Evolutionary conservation across 2,329 filamentous ascomycete species (phyloP).

Genomic region (Hypoxylon sp.): DNA sequence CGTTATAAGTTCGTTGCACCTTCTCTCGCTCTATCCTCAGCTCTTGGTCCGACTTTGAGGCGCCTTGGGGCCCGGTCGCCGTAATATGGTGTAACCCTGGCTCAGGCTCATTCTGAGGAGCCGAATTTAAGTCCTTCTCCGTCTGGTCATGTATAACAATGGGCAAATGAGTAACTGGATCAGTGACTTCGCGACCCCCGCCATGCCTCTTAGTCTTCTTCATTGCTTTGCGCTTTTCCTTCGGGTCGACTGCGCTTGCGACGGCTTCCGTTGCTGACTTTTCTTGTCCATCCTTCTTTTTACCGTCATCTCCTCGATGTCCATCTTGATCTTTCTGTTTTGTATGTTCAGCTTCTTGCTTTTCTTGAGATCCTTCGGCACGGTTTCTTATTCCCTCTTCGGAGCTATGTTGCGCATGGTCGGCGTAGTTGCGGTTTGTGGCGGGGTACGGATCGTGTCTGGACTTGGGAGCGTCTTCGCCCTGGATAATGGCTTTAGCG

Average conservation of each 20-base stretch:
- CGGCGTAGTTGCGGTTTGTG: constrained; percentile 54
- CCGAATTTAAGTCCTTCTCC: constrained; percentile 68
- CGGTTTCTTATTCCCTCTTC: constrained; percentile 36
- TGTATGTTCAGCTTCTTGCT: constrained; percentile 31
- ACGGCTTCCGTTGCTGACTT: constrained; percentile 57
- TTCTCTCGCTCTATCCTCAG: constrained; percentile 56
- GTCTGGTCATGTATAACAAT: constrained; percentile 79
- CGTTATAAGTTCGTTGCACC: constrained; percentile 59
- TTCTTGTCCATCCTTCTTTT: constrained; percentile 43
- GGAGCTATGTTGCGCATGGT: constrained; percentile 35
- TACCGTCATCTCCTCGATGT: constrained; percentile 16
- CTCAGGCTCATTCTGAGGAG: constrained; percentile 56
- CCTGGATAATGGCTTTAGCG: constrained; percentile 57
- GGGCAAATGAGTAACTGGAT: constrained; percentile 80
- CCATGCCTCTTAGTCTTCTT: constrained; percentile 62
- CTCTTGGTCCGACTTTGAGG: constrained; percentile 59
- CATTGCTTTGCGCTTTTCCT: constrained; percentile 64
- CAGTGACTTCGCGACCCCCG: constrained; percentile 75
- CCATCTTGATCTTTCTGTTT: constrained; percentile 12
- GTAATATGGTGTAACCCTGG: constrained; percentile 58
- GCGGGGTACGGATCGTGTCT: constrained; percentile 57
- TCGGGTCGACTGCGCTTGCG: constrained; percentile 60
- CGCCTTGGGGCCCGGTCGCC: constrained; percentile 57
- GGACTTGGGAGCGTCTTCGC: constrained; percentile 51
- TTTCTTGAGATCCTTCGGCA: constrained; percentile 39